phyloP scores from a whole-genome alignment of 306 rosid species.

The Malus orientalis region DNA sequence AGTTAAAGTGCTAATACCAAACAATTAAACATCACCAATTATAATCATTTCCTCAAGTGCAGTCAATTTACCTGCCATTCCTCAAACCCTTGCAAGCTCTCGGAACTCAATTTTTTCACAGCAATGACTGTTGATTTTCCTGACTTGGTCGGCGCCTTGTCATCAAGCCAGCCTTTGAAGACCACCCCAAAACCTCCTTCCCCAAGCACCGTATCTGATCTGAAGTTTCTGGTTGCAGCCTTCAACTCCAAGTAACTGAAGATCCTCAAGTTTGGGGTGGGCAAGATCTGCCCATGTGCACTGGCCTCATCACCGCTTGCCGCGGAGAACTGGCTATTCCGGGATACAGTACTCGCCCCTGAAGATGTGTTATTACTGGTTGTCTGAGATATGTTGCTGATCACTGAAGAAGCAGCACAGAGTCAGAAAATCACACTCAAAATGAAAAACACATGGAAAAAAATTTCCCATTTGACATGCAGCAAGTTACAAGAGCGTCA shows the following conservation, averaged over 20 bases:
- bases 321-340: constrained; percentile 55
- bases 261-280: constrained; percentile 58
- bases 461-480: background rate
- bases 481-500: background rate
- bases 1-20: background rate
- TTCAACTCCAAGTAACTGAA: constrained; percentile 66
- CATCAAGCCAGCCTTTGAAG: constrained; percentile 90
- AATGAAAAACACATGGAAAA: background rate
- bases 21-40: background rate
- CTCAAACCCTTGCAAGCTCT: constrained; percentile 79
- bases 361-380: constrained; percentile 47
- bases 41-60: background rate
- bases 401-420: background rate
- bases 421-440: background rate
- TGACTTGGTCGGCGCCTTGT: constrained; percentile 38
- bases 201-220: constrained; percentile 67
- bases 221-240: constrained; percentile 73
- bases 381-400: constrained; percentile 38
- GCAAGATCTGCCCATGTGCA: constrained; percentile 63
- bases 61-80: constrained; percentile 78
- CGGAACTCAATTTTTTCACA: constrained; percentile 81
- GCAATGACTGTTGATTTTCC: constrained; percentile 61
- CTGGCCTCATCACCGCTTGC: constrained; percentile 38
- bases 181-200: constrained; percentile 97
- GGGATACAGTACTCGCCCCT: constrained; percentile 37